A percentile compares a stretch with the other conserved stretches of the same genome.
These are phyloP conservation scores for Lachnellula willkommii DNA, from an alignment of 2,329 filamentous ascomycete genomes.

Conservation along the genomic window DNA sequence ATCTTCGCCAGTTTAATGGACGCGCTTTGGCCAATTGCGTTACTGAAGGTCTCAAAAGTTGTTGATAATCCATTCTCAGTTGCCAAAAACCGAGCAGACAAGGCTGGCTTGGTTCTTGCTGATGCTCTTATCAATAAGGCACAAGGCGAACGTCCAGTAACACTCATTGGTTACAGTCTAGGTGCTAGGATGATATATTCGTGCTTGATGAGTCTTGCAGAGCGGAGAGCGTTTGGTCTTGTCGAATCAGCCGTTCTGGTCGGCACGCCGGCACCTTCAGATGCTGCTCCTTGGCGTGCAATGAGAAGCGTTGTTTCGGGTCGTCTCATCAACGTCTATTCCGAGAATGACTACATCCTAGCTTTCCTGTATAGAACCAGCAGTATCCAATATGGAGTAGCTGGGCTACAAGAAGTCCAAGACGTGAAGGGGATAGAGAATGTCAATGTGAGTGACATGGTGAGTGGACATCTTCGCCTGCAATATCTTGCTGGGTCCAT, in stretches of 20 bases:
- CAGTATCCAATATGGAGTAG: conserved; percentile 75
- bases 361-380: conserved; percentile 83
- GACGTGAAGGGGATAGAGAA: conserved; percentile 62
- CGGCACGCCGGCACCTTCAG: conserved; percentile 71
- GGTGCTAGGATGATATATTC: conserved; percentile 78
- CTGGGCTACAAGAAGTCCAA: conserved; percentile 70
- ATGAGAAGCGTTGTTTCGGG: conserved; percentile 76
- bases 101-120: conserved; percentile 72
- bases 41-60: conserved; percentile 61
- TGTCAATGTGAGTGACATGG: conserved; percentile 53
- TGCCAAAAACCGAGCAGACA: conserved; percentile 70
- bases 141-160: conserved; percentile 77
- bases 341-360: conserved; percentile 79
- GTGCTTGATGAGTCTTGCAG: conserved; percentile 70
- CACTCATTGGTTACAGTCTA: conserved; percentile 74
- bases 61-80: conserved; percentile 80
- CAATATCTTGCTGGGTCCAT: conserved; percentile 62
- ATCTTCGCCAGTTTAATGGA: conserved; percentile 62
- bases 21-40: conserved; percentile 63
- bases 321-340: conserved; percentile 81
- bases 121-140: conserved; percentile 77
- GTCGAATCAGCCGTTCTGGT: conserved; percentile 80
- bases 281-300: conserved; percentile 66
- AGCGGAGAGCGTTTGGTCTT: conserved; percentile 74
- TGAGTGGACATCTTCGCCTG: conserved; percentile 67